Conservation (phyloP, 2,329 filamentous ascomycete genomes). For the Gyromitra esculenta region DNA sequence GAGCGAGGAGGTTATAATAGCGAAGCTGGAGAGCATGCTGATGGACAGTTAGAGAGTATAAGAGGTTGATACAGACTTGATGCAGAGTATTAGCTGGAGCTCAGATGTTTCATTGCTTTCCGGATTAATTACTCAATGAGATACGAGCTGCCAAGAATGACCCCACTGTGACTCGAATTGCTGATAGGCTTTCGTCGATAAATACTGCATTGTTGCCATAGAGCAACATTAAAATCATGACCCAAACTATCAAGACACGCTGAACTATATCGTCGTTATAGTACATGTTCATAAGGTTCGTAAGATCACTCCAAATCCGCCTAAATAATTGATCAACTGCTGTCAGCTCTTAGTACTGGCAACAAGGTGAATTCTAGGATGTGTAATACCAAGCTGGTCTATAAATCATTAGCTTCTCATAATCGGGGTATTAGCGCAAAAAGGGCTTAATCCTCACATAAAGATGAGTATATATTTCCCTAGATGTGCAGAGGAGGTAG, state of each 20-base stretch:
- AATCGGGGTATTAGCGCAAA: background rate
- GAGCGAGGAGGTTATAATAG: conserved; percentile 62
- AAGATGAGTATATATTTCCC: conserved; percentile 25
- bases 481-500: conserved; percentile 11
- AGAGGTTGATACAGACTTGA: conserved; percentile 15
- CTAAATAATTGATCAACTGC: background rate
- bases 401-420: conserved; percentile 3
- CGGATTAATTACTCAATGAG: conserved; percentile 55
- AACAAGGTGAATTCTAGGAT: too few relatives aligned
- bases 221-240: conserved; percentile 65
- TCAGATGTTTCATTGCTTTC: background rate
- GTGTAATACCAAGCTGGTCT: conserved; percentile 12
- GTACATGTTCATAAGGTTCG: conserved; percentile 67
- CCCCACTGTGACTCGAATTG: conserved; percentile 64
- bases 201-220: conserved; percentile 65
- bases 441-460: background rate
- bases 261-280: conserved; percentile 66
- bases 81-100: background rate
- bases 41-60: conserved; percentile 56
- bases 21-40: conserved; percentile 64
- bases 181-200: conserved; percentile 62
- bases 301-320: conserved; percentile 64
- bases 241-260: conserved; percentile 64
- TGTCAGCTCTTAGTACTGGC: background rate
- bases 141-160: conserved; percentile 64